Percentiles rank a stretch among this genome's conserved stretches.
phyloP scores from a whole-genome alignment of 208 protist species.

The Trypanosoma platydactyli region DNA sequence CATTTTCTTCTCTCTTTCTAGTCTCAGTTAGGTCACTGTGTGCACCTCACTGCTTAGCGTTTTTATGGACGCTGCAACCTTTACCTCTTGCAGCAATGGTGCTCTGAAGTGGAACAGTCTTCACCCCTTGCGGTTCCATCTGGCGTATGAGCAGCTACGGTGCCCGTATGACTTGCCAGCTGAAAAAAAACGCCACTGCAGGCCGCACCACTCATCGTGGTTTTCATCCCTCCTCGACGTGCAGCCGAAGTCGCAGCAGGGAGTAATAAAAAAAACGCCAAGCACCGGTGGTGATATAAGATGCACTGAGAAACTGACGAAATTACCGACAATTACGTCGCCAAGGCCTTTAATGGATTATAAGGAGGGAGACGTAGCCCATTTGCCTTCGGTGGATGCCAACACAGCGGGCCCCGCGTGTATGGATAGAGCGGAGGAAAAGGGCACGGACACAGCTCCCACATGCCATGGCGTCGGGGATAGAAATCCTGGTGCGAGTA shows the following conservation, averaged over 20 bases:
- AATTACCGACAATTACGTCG: background rate
- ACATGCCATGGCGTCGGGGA: too few relatives aligned
- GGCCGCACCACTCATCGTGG: slow-evolving; percentile 5
- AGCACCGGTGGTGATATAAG: background rate
- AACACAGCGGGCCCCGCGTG: too few relatives aligned
- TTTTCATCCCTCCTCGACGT: slow-evolving; percentile 4
- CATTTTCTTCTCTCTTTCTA: too few relatives aligned
- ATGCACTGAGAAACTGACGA: background rate
- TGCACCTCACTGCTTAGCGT: too few relatives aligned
- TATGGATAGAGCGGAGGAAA: too few relatives aligned
- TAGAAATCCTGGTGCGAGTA: too few relatives aligned
- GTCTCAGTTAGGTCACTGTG: background rate
- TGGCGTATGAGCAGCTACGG: slow-evolving; percentile 34
- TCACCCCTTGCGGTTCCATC: slow-evolving; percentile 37
- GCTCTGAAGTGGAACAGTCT: background rate
- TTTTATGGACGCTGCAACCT: too few relatives aligned
- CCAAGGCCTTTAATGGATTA: too few relatives aligned
- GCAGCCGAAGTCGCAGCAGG: background rate
- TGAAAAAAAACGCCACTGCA: background rate
- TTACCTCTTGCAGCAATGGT: too few relatives aligned
- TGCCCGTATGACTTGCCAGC: slow-evolving; percentile 26
- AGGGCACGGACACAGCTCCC: too few relatives aligned
- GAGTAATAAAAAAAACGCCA: background rate
- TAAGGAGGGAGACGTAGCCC: too few relatives aligned
- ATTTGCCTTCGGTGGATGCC: too few relatives aligned